These are phyloP conservation scores for Graphiopsis chlorocephala DNA, from an alignment of 2,329 filamentous ascomycete species.

Conservation along the genomic window DNA sequence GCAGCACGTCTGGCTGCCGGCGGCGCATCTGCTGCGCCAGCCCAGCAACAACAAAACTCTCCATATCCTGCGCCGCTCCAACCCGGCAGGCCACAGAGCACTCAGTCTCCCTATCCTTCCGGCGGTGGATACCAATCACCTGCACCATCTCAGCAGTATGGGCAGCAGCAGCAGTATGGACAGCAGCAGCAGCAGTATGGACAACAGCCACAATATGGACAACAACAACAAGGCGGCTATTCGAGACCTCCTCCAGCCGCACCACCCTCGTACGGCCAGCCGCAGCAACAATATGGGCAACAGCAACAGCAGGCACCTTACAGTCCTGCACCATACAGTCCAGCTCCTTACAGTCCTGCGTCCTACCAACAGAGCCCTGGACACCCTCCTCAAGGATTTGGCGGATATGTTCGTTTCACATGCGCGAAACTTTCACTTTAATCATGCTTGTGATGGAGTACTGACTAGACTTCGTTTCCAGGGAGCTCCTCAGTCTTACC, in stretches of 20 bases:
- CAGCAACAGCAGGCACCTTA: conserved; percentile 21
- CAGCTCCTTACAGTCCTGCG: conserved; percentile 29
- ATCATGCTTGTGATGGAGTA: neutral
- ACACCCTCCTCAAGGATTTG: conserved; percentile 26
- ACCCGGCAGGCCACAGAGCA: conserved; percentile 15
- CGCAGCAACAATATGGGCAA: conserved; percentile 19
- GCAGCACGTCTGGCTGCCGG: conserved; percentile 30
- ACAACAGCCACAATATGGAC: conserved; percentile 18
- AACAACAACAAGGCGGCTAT: conserved; percentile 23
- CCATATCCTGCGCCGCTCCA: conserved; percentile 43
- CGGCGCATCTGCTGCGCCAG: conserved; percentile 33
- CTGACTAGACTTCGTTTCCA: conserved; percentile 20
- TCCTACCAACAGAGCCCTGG: conserved; percentile 32
- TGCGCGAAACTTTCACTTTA: neutral
- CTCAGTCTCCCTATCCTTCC: conserved; percentile 31
- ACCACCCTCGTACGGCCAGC: conserved; percentile 15
- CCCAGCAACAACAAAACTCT: conserved; percentile 30
- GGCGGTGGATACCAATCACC: conserved; percentile 21
- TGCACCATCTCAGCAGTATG: conserved; percentile 21
- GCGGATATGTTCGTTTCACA: conserved; percentile 33
- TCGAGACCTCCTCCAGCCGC: conserved; percentile 32
- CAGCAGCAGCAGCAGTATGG: conserved; percentile 16
- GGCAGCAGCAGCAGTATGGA: conserved; percentile 9
- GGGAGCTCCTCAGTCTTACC: conserved; percentile 24
- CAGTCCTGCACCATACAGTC: conserved; percentile 25